Conservation (phyloP, 1,284 basidiomycete species). For the Malassezia arunalokei region DNA sequence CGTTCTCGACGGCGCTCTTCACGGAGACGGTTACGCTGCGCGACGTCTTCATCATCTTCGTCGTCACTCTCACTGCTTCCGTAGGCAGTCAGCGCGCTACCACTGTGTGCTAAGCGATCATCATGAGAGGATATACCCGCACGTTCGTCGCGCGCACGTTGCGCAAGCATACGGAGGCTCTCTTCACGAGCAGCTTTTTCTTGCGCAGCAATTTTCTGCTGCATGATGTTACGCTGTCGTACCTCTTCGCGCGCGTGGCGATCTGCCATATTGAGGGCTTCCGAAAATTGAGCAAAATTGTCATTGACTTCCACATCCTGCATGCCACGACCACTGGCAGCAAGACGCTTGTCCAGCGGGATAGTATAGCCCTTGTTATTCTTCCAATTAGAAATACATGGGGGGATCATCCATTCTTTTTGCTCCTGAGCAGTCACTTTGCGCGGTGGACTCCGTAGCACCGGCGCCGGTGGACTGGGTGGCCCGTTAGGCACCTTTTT, state of each 20-base stretch:
- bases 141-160: conserved; percentile 86
- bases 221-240: conserved; percentile 86
- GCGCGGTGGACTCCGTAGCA: conserved; percentile 83
- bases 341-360: conserved; percentile 91
- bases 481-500: conserved; percentile 95
- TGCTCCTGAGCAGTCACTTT: conserved; percentile 93
- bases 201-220: conserved; percentile 93
- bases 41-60: conserved; percentile 64
- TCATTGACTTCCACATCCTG: conserved; percentile 99
- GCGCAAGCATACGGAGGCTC: conserved; percentile 79
- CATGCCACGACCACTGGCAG: conserved; percentile 88
- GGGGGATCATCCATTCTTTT: conserved; percentile 99
- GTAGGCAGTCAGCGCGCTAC: conserved; percentile 62
- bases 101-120: conserved; percentile 10
- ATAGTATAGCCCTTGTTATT: conserved; percentile 99
- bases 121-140: conserved; percentile 55
- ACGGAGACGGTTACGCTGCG: conserved; percentile 77
- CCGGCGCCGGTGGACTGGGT: conserved; percentile 91
- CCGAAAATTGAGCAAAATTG: conserved; percentile 97
- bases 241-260: conserved; percentile 96
- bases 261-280: conserved; percentile 90
- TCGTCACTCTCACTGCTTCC: conserved; percentile 42
- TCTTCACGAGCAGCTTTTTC: conserved; percentile 96
- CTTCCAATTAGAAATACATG: conserved; percentile 99
- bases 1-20: conserved; percentile 81